These are phyloP conservation scores for Trichoderma parareesei DNA, from an alignment of 495 filamentous ascomycete genomes.

Conservation along the genomic window DNA sequence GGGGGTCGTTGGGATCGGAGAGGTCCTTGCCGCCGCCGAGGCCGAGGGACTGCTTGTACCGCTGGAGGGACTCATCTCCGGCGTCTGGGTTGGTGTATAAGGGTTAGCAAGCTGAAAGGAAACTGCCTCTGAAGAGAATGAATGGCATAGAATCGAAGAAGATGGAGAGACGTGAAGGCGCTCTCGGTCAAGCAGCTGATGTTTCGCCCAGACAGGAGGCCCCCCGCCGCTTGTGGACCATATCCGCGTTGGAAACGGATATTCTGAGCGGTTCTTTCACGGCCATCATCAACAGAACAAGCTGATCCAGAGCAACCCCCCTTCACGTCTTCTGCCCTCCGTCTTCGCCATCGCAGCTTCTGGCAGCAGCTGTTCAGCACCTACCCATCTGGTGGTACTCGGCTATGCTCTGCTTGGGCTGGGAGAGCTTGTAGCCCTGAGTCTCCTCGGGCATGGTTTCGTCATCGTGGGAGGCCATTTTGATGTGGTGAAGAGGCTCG, in stretches of 20 bases:
- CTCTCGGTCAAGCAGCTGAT: too few species aligned
- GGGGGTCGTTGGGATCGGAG: conserved; percentile 67
- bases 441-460: conserved; percentile 81
- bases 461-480: conserved; percentile 72
- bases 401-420: conserved; percentile 88
- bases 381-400: conserved; percentile 88
- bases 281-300: too few species aligned
- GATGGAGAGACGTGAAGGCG: background rate
- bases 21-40: conserved; percentile 54
- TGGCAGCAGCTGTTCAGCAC: conserved; percentile 22
- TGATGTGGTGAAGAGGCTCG: background rate
- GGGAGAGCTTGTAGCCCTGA: conserved; percentile 92
- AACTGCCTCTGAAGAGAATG: background rate
- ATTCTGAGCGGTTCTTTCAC: too few species aligned
- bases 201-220: too few species aligned
- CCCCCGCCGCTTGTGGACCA: too few species aligned
- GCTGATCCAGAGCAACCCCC: background rate
- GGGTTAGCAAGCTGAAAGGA: conserved; percentile 13
- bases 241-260: too few species aligned
- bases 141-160: background rate
- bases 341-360: background rate
- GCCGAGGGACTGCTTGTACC: conserved; percentile 94
- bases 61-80: conserved; percentile 84
- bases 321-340: background rate
- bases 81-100: conserved; percentile 35